Base-by-base conservation (phyloP, 2,329 filamentous ascomycete genomes). In the Elsinoe necatrix region DNA sequence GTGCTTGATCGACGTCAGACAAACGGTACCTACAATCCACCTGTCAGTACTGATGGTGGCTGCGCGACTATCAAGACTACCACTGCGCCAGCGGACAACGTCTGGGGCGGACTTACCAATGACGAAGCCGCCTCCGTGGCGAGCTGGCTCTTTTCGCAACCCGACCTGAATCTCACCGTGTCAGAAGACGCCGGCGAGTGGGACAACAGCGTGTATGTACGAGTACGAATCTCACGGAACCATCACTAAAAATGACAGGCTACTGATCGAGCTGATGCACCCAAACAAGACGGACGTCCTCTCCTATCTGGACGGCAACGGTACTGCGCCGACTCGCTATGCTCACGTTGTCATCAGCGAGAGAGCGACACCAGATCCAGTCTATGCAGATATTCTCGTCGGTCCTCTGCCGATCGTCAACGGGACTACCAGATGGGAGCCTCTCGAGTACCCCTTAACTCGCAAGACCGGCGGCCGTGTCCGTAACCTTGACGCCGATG, bases 251-350 rank as follows among this genome's bases (percentile, higher is more conserved):
- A 21, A n/a, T 31, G 34, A 37, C 34, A 59, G 58, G 9, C 59
- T 63, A 9, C 55, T 65, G 9, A 61, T 67, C 20, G 74, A 77
- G 62, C 57, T 73, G 0, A 67, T 75, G 57, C 60, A 64, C 12
- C 75, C 75, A 0, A 79, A 79, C 64, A 79, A 79, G 64, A 75
- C 74, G 0, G 75, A 75, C 50, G 74, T 70, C 0, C 59, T 79
- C 47, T 58, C 67, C 1, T 78, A 76, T 55, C 63, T 79, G 1
- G 74, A 78, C 29, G 68, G 67, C 1, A 59, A 62, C 5, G 70
- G 63, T 0, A 56, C 69, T 2, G 61, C 64, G 1, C 75, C 76
- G 1, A 55, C 63, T 1, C 67, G 72, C 16, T 77, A 73, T 60
- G 75, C 75, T 4, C 73, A 74, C 47, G 74, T 74, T 1, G 63